Percentiles rank a stretch among this genome's conserved stretches.
phyloP scores from a whole-genome alignment of 2,329 filamentous ascomycete genomes.

The Ophiostoma ips region DNA sequence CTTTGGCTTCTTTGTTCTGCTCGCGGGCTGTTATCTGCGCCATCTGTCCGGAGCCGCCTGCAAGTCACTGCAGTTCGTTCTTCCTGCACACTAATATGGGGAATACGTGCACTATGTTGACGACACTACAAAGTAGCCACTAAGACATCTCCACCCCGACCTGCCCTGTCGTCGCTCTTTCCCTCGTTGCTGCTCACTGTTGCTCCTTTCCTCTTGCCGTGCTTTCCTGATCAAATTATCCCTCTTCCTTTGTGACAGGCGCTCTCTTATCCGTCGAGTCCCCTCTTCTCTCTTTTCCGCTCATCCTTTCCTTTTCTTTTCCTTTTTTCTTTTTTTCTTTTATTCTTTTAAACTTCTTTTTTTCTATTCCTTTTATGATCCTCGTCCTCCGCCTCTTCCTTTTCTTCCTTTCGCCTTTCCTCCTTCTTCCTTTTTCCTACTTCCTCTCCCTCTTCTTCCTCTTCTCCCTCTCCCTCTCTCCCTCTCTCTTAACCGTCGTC shows the following conservation, averaged over 20 bases:
- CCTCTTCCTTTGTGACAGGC: not conserved
- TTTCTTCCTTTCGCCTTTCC: not conserved
- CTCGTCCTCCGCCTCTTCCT: not conserved
- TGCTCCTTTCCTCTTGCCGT: not conserved
- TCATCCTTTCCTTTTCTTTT: not conserved
- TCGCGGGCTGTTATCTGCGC: not conserved
- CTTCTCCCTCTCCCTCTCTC: not conserved
- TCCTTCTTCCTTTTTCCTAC: not conserved
- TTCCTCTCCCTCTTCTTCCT: not conserved
- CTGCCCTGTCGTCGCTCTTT: not conserved
- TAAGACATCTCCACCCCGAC: not conserved
- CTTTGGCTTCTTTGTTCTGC: not conserved
- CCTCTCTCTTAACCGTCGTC: not conserved
- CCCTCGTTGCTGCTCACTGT: not conserved
- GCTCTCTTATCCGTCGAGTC: not conserved
- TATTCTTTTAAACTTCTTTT: not conserved
- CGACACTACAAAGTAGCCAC: not conserved
- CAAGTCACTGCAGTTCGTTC: not conserved
- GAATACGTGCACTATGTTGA: not conserved
- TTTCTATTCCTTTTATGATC: conserved; percentile 2
- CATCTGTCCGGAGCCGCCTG: not conserved
- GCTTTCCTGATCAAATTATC: conserved; percentile 7
- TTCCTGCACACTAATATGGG: too few relatives aligned
- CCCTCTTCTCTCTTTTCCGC: not conserved
- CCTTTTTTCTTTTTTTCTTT: not conserved